These are phyloP conservation scores for Saturnispora sanitii DNA, from an alignment of 805 yeast genomes.

Conservation along the genomic window DNA sequence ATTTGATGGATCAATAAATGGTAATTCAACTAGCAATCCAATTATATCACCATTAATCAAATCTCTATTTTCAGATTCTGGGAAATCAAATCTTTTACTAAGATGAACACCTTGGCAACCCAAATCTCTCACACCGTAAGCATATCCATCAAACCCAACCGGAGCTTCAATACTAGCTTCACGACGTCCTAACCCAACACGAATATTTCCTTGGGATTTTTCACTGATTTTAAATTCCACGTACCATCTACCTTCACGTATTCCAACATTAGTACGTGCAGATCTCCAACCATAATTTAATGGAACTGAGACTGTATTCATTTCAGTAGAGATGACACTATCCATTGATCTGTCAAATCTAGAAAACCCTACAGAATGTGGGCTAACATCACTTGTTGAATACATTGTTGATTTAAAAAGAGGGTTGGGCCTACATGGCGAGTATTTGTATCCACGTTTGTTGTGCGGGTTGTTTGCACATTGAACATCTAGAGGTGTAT, in stretches of 20 bases:
- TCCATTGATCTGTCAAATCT: slow-evolving; percentile 65
- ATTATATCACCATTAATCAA: slow-evolving; percentile 71
- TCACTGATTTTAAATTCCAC: slow-evolving; percentile 56
- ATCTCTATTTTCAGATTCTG: slow-evolving; percentile 14
- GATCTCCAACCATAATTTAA: slow-evolving; percentile 64
- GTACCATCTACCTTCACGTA: slow-evolving; percentile 72
- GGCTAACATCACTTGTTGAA: slow-evolving; percentile 65
- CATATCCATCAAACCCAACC: slow-evolving; percentile 90
- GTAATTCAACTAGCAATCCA: slow-evolving; percentile 68
- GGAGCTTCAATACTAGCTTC: slow-evolving; percentile 93
- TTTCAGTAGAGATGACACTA: slow-evolving; percentile 32
- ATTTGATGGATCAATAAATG: slow-evolving; percentile 39
- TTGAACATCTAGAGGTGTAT: slow-evolving; percentile 3
- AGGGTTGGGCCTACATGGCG: slow-evolving; percentile 68
- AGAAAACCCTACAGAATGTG: slow-evolving; percentile 46
- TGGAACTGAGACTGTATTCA: slow-evolving; percentile 41
- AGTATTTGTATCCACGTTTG: slow-evolving; percentile 70
- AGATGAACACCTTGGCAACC: slow-evolving; percentile 68
- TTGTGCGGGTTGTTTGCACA: slow-evolving; percentile 69
- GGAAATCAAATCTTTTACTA: slow-evolving; percentile 54
- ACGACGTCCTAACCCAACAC: slow-evolving; percentile 75
- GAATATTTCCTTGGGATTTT: slow-evolving; percentile 36
- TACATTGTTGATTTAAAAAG: slow-evolving; percentile 47
- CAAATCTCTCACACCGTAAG: slow-evolving; percentile 81
- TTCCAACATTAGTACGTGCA: slow-evolving; percentile 60